phyloP scores from a whole-genome alignment of 441 rosid species.

The Erysimum pusillum region DNA sequence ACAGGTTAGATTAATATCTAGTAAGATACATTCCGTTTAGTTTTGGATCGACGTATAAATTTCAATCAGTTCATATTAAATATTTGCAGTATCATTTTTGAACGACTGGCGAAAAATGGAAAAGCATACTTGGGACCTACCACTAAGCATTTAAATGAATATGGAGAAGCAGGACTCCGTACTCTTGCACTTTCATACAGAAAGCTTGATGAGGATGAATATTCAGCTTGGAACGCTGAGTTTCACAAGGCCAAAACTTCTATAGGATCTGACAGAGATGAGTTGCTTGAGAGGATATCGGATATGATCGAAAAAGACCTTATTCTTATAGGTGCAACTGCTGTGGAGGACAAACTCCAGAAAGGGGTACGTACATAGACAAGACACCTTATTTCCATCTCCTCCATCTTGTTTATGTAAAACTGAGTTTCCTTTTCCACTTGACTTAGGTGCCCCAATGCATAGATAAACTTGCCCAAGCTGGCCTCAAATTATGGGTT shows the following conservation, averaged over 20 bases:
- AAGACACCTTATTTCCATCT: slow-evolving; percentile 16
- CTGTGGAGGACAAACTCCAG: slow-evolving; percentile 97
- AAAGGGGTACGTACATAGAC: slow-evolving; percentile 69
- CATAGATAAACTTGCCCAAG: slow-evolving; percentile 98
- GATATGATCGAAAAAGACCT: slow-evolving; percentile 91
- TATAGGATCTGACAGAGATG: slow-evolving; percentile 82
- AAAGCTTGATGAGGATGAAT: slow-evolving; percentile 78
- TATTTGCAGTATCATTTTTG: slow-evolving; percentile 96
- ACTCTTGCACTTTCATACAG: slow-evolving; percentile 87
- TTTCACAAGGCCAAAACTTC: slow-evolving; percentile 86
- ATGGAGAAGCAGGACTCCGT: slow-evolving; percentile 95
- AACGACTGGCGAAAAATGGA: slow-evolving; percentile 88
- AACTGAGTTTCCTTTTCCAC: slow-evolving; percentile 30
- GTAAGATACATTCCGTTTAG: too few relatives aligned
- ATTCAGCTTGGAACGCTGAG: slow-evolving; percentile 81
- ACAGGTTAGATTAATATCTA: too few relatives aligned
- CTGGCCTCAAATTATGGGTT: slow-evolving; percentile 98
- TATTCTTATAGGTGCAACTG: slow-evolving; percentile 94
- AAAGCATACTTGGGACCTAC: slow-evolving; percentile 72
- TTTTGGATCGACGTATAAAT: too few relatives aligned
- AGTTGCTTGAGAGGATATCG: slow-evolving; percentile 77
- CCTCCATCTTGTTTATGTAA: slow-evolving; percentile 34
- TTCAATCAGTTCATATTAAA: too few relatives aligned
- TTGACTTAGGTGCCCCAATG: slow-evolving; percentile 89
- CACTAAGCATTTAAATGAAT: slow-evolving; percentile 81